Percentiles rank a stretch among this genome's conserved stretches.
Conservation (phyloP, 805 yeast genomes). For the Cyberlindnera japonica region DNA sequence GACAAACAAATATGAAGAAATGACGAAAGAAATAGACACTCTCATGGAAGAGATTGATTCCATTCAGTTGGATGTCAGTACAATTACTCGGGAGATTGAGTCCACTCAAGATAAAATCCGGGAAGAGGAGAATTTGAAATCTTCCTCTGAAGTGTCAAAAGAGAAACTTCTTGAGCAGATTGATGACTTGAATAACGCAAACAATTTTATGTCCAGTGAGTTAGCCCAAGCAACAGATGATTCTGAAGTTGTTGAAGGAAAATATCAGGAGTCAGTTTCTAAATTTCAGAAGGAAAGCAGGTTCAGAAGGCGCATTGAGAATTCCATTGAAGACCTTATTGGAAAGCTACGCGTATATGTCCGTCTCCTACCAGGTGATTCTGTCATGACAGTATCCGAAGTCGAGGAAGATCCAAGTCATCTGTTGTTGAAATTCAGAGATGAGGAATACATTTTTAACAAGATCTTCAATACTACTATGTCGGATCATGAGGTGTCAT, state of each 20-base stretch:
- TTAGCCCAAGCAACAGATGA: slow-evolving; percentile 23
- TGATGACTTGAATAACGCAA: slow-evolving; percentile 21
- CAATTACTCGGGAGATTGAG: slow-evolving; percentile 1
- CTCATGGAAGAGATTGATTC: slow-evolving; percentile 12
- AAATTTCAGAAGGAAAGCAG: slow-evolving; percentile 35
- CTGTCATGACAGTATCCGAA: not conserved
- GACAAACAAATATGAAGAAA: slow-evolving; percentile 26
- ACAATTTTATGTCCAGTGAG: slow-evolving; percentile 19
- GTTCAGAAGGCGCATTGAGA: slow-evolving; percentile 44
- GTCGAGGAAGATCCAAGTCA: slow-evolving; percentile 7
- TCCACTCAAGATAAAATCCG: slow-evolving; percentile 2
- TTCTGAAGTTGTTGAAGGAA: slow-evolving; percentile 19
- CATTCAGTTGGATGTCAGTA: slow-evolving; percentile 2
- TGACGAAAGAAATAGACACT: slow-evolving; percentile 24
- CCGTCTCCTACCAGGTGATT: slow-evolving; percentile 1
- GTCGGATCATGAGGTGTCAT: slow-evolving; percentile 3
- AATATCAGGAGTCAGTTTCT: slow-evolving; percentile 24
- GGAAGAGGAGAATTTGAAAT: not conserved
- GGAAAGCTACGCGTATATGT: slow-evolving; percentile 32
- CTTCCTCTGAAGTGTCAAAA: not conserved
- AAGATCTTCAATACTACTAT: slow-evolving; percentile 5
- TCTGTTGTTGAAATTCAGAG: not conserved
- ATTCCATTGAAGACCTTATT: slow-evolving; percentile 40
- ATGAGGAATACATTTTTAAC: slow-evolving; percentile 5
- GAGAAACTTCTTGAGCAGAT: slow-evolving; percentile 20